Base-by-base conservation (phyloP, 495 filamentous ascomycete genomes). In the Xylaria sp. region DNA sequence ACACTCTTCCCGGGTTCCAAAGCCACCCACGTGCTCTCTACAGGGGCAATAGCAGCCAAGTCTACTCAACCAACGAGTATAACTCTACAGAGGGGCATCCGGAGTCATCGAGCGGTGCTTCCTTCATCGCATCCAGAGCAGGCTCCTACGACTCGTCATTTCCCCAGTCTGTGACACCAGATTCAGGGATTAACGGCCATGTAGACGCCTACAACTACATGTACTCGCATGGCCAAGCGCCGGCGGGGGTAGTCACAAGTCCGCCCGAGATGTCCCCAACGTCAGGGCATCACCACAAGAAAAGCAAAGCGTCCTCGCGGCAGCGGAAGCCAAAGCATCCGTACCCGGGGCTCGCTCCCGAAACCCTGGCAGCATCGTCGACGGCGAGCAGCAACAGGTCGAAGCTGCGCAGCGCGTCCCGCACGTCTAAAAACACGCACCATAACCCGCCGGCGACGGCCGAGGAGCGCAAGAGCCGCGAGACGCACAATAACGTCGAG, bases 401-500 rank as follows among this genome's bases (percentile, higher is more conserved):
- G 14, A 77, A 79, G 65, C 74, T 83, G 15, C 82, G 82, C 43
- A 82, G 80, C 69, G 82, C 82, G 12, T 81, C 82, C 0, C 78
- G 81, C 14, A 78, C 77, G 0, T 80, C 78, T 68, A 84, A 84
- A 70, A 83, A 83, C 67, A 73, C 74, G 19, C 77, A 73, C 44
- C 73, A 74, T 50, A 81, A 80, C 52, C 76, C 77, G 15, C 76
- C 74, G 19, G 77, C 80, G 61, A 69, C 82, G 26, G 50, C 71
- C 15, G 76, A 82, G 66, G 82, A 83, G 72, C 79, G 79, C 14
- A 81, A 80, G 68, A 80, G 74, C 61, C 78, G 82, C 41, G 78
- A 81, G 68, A 81, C 82, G 12, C 84, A 85, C 58, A 85, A 86
- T 70, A 73, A 82, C 33, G 83, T 85, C 7, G 84, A 86, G 76